A percentile compares a stretch with the other conserved stretches of the same genome.
phyloP scores from a whole-genome alignment of 2,329 filamentous ascomycete species.

The Aspergillus fructus region DNA sequence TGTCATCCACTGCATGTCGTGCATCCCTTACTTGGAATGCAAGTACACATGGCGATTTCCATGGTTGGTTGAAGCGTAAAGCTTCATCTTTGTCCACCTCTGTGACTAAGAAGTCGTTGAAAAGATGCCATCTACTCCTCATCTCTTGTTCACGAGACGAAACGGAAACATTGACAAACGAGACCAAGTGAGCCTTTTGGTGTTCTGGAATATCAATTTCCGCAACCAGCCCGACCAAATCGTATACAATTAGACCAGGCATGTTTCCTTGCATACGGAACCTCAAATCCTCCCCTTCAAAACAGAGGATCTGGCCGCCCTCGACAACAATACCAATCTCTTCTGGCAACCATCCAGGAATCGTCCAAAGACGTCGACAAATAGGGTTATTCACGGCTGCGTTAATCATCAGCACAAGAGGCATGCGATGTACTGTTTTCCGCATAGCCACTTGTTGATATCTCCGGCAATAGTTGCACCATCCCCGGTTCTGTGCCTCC shows the following conservation, averaged over 20 bases:
- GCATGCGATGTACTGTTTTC: slow-evolving; percentile 79
- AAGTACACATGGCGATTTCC: slow-evolving; percentile 89
- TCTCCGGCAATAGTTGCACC: slow-evolving; percentile 86
- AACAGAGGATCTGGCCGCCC: slow-evolving; percentile 90
- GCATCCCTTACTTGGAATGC: slow-evolving; percentile 80
- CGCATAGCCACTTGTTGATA: slow-evolving; percentile 86
- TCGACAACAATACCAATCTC: slow-evolving; percentile 92
- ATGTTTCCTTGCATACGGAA: slow-evolving; percentile 75
- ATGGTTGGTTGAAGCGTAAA: slow-evolving; percentile 80
- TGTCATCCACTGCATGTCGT: slow-evolving; percentile 78
- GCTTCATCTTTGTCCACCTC: slow-evolving; percentile 79
- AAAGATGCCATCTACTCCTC: slow-evolving; percentile 83
- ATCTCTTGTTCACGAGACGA: slow-evolving; percentile 47
- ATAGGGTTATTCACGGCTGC: slow-evolving; percentile 70
- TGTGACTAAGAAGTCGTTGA: slow-evolving; percentile 94
- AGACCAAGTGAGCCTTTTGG: slow-evolving; percentile 86
- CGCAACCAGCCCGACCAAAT: slow-evolving; percentile 82
- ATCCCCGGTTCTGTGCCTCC: slow-evolving; percentile 84
- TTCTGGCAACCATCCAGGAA: slow-evolving; percentile 85
- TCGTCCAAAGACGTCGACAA: slow-evolving; percentile 75
- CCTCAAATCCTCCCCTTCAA: slow-evolving; percentile 85
- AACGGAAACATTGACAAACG: slow-evolving; percentile 75
- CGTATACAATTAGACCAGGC: slow-evolving; percentile 83
- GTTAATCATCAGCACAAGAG: slow-evolving; percentile 85
- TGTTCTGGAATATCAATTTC: slow-evolving; percentile 85